Conservation (phyloP, 2,329 filamentous ascomycete genomes). For the Colletotrichum truncatum region DNA sequence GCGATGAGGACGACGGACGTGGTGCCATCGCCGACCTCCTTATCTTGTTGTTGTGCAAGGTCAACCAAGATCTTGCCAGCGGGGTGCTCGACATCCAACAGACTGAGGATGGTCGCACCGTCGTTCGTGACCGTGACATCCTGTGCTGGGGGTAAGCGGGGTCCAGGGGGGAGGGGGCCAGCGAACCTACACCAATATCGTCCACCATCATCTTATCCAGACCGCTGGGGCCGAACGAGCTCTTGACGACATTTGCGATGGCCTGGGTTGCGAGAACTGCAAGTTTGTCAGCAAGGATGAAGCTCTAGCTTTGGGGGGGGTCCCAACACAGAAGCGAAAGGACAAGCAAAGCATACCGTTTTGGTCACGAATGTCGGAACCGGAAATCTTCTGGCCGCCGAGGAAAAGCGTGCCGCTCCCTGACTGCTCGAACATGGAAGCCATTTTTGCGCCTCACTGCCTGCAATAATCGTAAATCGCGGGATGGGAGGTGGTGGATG, state of each 20-base stretch:
- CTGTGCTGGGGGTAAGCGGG: slow-evolving; percentile 50
- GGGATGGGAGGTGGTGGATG: slow-evolving; percentile 24
- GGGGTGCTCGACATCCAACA: slow-evolving; percentile 97
- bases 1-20: slow-evolving; percentile 98
- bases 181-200: slow-evolving; percentile 83
- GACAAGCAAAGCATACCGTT: slow-evolving; percentile 72
- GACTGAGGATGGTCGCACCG: slow-evolving; percentile 92
- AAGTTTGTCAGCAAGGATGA: slow-evolving; percentile 34
- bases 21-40: slow-evolving; percentile 98
- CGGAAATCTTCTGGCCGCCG: slow-evolving; percentile 96
- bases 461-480: slow-evolving; percentile 16
- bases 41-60: slow-evolving; percentile 97
- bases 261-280: slow-evolving; percentile 92
- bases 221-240: slow-evolving; percentile 95
- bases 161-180: slow-evolving; percentile 30
- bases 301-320: slow-evolving; percentile 30
- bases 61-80: slow-evolving; percentile 99
- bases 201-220: slow-evolving; percentile 99
- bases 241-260: slow-evolving; percentile 98
- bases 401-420: slow-evolving; percentile 97
- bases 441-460: slow-evolving; percentile 65
- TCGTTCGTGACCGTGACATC: slow-evolving; percentile 99
- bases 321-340: not conserved
- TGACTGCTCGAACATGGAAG: slow-evolving; percentile 94
- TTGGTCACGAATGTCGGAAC: slow-evolving; percentile 95